Conservation (phyloP, 495 filamentous ascomycete species). For the Aspergillus nidulans region DNA sequence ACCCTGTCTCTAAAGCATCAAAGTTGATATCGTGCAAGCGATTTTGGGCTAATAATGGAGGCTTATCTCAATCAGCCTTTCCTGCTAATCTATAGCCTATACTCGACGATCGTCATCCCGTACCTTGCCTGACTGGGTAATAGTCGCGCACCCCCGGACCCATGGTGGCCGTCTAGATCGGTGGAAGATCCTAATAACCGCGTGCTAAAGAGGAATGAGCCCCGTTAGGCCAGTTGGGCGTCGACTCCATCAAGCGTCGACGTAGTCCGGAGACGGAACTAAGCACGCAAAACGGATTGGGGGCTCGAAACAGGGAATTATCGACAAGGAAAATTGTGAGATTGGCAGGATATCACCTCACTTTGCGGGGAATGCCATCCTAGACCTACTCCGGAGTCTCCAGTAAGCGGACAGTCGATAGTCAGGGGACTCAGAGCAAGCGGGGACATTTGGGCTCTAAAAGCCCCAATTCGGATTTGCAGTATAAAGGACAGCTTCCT, state of each 20-base stretch:
- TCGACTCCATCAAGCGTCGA: not conserved
- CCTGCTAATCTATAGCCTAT: too few relatives aligned
- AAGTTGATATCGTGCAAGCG: slow-evolving; percentile 3
- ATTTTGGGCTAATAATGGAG: slow-evolving; percentile 4
- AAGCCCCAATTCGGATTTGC: not conserved
- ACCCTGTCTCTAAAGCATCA: not conserved
- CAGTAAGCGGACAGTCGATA: slow-evolving; percentile 7
- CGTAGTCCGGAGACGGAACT: not conserved
- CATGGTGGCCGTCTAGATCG: slow-evolving; percentile 8
- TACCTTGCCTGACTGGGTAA: not conserved
- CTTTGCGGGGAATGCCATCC: slow-evolving; percentile 23
- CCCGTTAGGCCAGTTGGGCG: slow-evolving; percentile 3
- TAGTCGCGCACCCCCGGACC: not conserved
- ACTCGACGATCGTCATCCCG: slow-evolving; percentile 9
- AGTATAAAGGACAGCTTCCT: slow-evolving; percentile 22
- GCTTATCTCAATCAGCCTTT: slow-evolving; percentile 11
- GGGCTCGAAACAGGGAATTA: slow-evolving; percentile 8
- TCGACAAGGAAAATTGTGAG: slow-evolving; percentile 1
- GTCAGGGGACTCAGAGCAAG: slow-evolving; percentile 6
- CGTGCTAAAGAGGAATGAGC: slow-evolving; percentile 18
- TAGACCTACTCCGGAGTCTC: slow-evolving; percentile 22
- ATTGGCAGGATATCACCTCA: slow-evolving; percentile 16
- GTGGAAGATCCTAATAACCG: slow-evolving; percentile 5
- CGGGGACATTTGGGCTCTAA: not conserved
- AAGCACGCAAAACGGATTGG: not conserved